phyloP scores from a whole-genome alignment of 208 protist genomes.

The Leishmania guyanensis region DNA sequence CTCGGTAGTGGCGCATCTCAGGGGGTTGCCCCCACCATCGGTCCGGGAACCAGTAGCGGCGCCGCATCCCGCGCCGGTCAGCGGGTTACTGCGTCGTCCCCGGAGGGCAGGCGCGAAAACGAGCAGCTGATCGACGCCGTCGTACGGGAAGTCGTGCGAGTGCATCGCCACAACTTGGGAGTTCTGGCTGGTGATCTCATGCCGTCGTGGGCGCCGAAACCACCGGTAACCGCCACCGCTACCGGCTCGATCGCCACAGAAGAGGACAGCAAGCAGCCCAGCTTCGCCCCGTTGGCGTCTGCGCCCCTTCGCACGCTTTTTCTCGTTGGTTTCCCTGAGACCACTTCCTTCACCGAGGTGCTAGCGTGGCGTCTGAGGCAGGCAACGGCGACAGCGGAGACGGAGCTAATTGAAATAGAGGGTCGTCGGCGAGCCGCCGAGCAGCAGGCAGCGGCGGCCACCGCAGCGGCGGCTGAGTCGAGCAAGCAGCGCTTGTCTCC shows the following conservation, averaged over 20 bases:
- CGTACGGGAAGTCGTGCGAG: constrained; percentile 52
- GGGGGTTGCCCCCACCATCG: not conserved
- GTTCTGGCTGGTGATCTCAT: constrained; percentile 31
- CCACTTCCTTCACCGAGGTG: constrained; percentile 51
- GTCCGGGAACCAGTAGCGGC: not conserved
- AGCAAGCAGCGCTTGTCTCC: constrained; percentile 18
- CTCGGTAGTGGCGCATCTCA: constrained; percentile 8
- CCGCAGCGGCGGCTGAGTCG: constrained; percentile 11
- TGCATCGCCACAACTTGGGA: constrained; percentile 74
- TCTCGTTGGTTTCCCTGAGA: constrained; percentile 74
- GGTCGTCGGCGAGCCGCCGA: constrained; percentile 31
- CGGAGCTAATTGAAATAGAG: constrained; percentile 45
- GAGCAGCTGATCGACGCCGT: constrained; percentile 62
- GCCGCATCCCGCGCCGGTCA: constrained; percentile 1
- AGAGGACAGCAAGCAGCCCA: constrained; percentile 3
- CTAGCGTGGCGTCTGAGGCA: constrained; percentile 48
- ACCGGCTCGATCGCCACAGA: not conserved
- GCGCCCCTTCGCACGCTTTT: constrained; percentile 40
- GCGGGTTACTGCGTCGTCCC: constrained; percentile 1
- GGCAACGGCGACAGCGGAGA: constrained; percentile 47
- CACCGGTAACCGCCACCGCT: not conserved
- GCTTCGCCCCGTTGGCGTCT: not conserved
- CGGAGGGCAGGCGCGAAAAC: constrained; percentile 41
- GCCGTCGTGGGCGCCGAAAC: constrained; percentile 9
- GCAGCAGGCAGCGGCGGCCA: constrained; percentile 12